Base-by-base conservation (phyloP, 176 grass and related monocot species). In the Oropetium thomaeum region DNA sequence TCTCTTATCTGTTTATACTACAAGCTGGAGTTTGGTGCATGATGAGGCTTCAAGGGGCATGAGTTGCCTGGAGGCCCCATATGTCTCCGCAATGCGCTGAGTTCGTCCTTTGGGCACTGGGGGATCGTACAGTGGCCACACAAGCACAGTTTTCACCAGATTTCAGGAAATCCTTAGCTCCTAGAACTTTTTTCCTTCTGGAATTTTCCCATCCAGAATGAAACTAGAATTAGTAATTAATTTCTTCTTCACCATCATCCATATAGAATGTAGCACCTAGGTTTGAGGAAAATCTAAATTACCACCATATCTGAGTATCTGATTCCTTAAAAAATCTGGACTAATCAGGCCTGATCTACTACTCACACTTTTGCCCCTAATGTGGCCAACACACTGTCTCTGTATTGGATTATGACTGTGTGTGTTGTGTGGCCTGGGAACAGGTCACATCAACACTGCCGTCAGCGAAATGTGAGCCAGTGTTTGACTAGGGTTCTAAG, bases 51-150 rank as follows among this genome's bases (percentile, higher is more conserved):
- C 78, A 61, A 80, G 76, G 62, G 91, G 85, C 84, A 90, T 58
- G 53, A 85, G 58, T 85, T 88, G 84, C 69, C 60, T 77, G 78
- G 81, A 90, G 87, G 87, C 48, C 91, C 87, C 81, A 93, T 87
- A 38, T 87, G 84, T 79, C 77, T 76, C 78, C 61, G 60, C 86
- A 66, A 84, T 81, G 76, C 71, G 62, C 71, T 81, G 48, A 69
- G n/a, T n/a, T n/a, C n/a, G n/a, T 77, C 65, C 73, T 81, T 82
- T 89, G 26, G 42, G n/a, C 63, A 54, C 51, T 45, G 49, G 17
- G 25, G 28, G 25, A 79, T 82, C 78, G 74, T n/a, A n/a, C 65
- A 67, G 4, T 44, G 75, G 29, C 60, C 20, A 71, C 75, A 57
- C 53, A 70, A 35, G 31, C 54, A 69, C 75, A 86, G 39, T 40